Evolutionary conservation across 2,329 filamentous ascomycete genomes (phyloP), one percentile per base, ranked within the genome.

Genomic region (Geosmithia morbida): DNA sequence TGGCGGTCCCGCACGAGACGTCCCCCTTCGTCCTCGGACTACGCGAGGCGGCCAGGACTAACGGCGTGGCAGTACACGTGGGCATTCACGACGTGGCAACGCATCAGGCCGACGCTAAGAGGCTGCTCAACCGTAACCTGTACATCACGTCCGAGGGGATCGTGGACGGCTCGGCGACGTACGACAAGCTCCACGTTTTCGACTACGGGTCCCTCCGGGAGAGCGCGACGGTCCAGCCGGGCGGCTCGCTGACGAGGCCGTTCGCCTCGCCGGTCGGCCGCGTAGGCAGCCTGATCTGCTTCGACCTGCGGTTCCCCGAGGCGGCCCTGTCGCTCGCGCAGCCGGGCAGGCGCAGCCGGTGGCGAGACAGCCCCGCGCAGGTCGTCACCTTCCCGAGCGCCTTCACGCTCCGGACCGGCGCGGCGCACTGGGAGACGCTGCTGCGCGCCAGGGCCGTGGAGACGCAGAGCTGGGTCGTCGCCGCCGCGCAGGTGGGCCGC

Each of bases 171-270:
- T 52, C 62, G 6, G 60, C 59, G 1, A 61, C 64, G 18, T 96
- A 96, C 65, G 84, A 94, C 62, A 97, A 97, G 63, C 67, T 95
- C 30, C 89, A 96, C 61, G 73, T 96, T 14, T 96, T 97, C 64
- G 87, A 96, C 63, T 76, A 75, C 54, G 71, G 67, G 14, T 54
- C 57, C 10, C 67, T 76, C 18, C 65, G 62, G 49, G 73, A 76
- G 57, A 71, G 66, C 46, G 61, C 62, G 22, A 83, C 73, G 43
- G 85, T 88, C 0, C 81, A 89, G 57, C 74, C 76, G 4, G 87
- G 87, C 0, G 62, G 63, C 26, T 54, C 64, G 2, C 77, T 94
- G 41, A 67, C 79, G 1, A 61, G 77, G 2, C 88, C 88, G 0
- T 87, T 92, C 56, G 66, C 77, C n/a, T 85, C 82, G 0, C 66